Evolutionary conservation across 176 grass and related monocot genomes (phyloP).

Genomic region (Elymus sibiricus): DNA sequence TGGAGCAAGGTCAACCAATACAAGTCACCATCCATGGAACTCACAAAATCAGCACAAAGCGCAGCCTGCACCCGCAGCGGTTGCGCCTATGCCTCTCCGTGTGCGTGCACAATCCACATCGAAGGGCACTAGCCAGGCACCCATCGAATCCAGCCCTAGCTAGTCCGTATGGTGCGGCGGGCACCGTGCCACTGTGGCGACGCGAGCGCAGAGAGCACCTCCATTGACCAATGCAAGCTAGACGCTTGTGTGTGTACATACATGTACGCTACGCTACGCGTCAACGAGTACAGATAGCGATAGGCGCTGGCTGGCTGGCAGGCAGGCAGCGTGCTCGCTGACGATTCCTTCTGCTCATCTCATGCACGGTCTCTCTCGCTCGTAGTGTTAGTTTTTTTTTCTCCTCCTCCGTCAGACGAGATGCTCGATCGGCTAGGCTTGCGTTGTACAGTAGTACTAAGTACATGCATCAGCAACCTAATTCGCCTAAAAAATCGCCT

Average conservation of each 20-base stretch:
- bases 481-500: too few relatives aligned
- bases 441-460: too few relatives aligned
- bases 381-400: too few relatives aligned
- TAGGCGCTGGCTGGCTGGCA: neutral
- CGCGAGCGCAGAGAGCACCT: neutral
- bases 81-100: neutral
- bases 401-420: neutral
- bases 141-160: neutral
- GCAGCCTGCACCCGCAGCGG: too few relatives aligned
- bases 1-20: constrained; percentile 27
- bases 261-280: neutral
- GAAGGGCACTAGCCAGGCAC: neutral
- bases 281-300: neutral
- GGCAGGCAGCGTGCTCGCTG: neutral
- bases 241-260: neutral
- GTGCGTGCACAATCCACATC: constrained; percentile 18
- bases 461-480: too few relatives aligned
- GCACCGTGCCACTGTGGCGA: neutral
- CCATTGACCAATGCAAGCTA: constrained; percentile 12
- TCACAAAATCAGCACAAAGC: neutral
- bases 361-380: neutral
- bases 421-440: too few relatives aligned
- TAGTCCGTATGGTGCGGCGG: neutral
- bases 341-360: neutral
- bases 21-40: neutral